Base-by-base conservation (phyloP, 148 eudicot genomes). In the Rhododendron ferrugineum region DNA sequence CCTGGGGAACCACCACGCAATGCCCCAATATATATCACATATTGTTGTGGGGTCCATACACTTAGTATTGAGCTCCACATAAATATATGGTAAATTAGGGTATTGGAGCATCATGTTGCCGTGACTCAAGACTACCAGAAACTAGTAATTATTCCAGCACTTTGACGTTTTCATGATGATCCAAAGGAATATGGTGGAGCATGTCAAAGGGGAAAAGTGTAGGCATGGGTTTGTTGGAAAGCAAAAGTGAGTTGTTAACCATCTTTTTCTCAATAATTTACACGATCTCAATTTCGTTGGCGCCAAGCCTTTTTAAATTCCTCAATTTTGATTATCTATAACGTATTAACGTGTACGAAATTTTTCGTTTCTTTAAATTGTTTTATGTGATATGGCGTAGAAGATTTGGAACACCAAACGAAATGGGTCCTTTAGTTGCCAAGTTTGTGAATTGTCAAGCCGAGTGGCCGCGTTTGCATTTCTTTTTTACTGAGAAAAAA, bases 141-240 rank as follows among this genome's bases (percentile, higher is more conserved):
- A 50, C 54, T 13, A 11, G 11, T 47, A 47, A 47, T 5, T 18
- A 18, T 58, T 58, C 23, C 10, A 58, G 54, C 2, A 58, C 1
- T 58, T 18, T 20, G 64, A 58, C 23, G 9, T 56, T 22, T 23
- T 62, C 68, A 62, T 23, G 13, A n/a, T 62, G 28, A 62, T 62
- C 68, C 68, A 8, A 58, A 6, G n/a, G 64, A 15, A 54, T 54
- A 8, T 9, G 13, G 30, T 64, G 70, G 60, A 64, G 30, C 70
- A 26, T 64, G 70, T 64, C 30, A n/a, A 14, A 16, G 70, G 64
- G 70, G 10, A 74, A 36, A 74, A 36, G 42, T 15, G 42, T 16
- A 34, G 78, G 40, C 34, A 26, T 5, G 80, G 79, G 79, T 16
- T 78, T 78, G 80, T 46, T 78, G 80, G 52, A 78, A 78, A 78